Base-by-base conservation (phyloP, 2,329 filamentous ascomycete genomes). In the Didymellaceae sp. region DNA sequence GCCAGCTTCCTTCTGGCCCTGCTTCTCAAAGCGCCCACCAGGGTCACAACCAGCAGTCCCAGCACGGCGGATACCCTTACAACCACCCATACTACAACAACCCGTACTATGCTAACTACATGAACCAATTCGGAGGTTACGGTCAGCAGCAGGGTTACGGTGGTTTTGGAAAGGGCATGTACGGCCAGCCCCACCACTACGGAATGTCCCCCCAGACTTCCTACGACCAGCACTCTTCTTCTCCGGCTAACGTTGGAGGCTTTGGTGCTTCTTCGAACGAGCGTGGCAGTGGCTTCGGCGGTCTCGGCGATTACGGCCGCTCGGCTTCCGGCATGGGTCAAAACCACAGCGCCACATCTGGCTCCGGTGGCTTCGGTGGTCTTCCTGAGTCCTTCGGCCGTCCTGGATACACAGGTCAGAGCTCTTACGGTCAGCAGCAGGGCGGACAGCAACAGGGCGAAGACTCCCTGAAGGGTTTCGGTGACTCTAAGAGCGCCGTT, bases 121-220 rank as follows among this genome's bases (percentile, higher is more conserved):
- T 86, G 76, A 83, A 82, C 67, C 83, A 86, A 68, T 86, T 82
- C 61, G 80, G 78, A 52, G 82, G 80, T 49, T 78, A 77, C 52
- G 80, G 75, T 55, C 78, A 76, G 54, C 78, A 75, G 56, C 71
- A 72, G 52, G 75, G 73, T 22, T 80, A 80, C 57, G 75, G 76
- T 56, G 77, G 77, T 28, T 85, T 82, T 52, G 80, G 79, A 37
- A 82, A 79, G 57, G 80, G 78, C 59, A 85, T 86, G 81, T 87
- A 87, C 63, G 82, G 79, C 24, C 84, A 85, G 61, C 82, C 83
- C 31, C 79, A 82, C 59, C 82, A 85, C 59, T 88, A 86, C 67
- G 77, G 76, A 52, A 80, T 81, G 75, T 78, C 77, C 54, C 76
- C 78, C 16, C 78, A 80, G 52, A 75, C 77, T 30, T 82, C 82